phyloP scores from a whole-genome alignment of 768 basidiomycete species.

The Arthromyces matolae region DNA sequence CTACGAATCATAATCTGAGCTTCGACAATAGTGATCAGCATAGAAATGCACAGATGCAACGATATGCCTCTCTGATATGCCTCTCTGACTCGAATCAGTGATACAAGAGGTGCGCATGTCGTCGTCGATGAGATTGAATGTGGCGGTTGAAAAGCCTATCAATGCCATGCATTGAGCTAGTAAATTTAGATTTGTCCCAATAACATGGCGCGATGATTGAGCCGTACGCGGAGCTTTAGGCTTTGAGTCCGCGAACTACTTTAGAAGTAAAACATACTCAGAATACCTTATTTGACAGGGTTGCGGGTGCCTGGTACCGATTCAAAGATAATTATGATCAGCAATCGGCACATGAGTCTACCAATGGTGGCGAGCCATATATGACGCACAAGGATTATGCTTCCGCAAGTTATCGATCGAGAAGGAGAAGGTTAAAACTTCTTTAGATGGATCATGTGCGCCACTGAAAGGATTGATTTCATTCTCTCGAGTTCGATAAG shows the following conservation, averaged over 20 bases:
- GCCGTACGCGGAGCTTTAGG: slow-evolving; percentile 2
- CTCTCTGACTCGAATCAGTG: no score
- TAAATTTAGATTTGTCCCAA: slow-evolving; percentile 5
- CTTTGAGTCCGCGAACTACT: slow-evolving; percentile 3
- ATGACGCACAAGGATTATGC: not conserved
- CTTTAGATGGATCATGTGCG: not conserved
- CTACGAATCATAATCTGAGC: no score
- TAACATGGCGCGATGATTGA: slow-evolving; percentile 4
- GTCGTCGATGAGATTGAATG: not conserved
- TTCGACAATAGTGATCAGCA: no score
- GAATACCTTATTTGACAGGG: slow-evolving; percentile 7
- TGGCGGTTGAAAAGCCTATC: slow-evolving; percentile 3
- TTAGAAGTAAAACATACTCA: slow-evolving; percentile 4
- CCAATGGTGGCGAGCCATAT: not conserved
- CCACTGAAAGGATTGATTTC: no score
- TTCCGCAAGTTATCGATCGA: slow-evolving; percentile 1
- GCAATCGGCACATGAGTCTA: not conserved
- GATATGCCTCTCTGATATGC: no score
- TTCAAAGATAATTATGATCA: not conserved
- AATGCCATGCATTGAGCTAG: not conserved
- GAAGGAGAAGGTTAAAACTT: no score
- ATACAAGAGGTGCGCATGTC: slow-evolving; percentile 34
- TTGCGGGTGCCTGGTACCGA: slow-evolving; percentile 8
- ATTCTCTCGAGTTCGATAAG: no score
- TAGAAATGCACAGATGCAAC: no score